phyloP scores from a whole-genome alignment of 148 eudicot species.

The Arbutus unedo region DNA sequence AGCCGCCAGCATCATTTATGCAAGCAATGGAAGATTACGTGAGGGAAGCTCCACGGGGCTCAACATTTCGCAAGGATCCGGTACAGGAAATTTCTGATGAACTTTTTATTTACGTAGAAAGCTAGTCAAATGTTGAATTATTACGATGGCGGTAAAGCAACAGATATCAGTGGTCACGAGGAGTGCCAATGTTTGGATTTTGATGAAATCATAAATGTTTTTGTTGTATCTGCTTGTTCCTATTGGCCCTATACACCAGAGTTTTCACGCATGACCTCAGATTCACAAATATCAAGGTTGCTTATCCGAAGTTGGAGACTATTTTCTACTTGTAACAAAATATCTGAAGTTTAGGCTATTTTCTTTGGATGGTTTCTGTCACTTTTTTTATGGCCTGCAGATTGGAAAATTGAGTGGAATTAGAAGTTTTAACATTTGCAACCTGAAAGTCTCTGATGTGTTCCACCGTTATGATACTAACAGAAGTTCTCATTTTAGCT shows the following conservation, averaged over 20 bases:
- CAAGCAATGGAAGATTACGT: conserved; percentile 99
- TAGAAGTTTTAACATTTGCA: neutral
- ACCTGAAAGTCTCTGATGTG: neutral
- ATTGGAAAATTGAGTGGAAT: neutral
- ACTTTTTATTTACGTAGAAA: neutral
- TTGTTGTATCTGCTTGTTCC: neutral
- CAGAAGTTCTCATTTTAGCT: neutral
- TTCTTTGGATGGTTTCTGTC: neutral
- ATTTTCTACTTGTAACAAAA: neutral
- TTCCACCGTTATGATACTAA: neutral
- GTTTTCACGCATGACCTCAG: neutral
- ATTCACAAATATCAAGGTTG: neutral
- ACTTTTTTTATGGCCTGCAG: neutral
- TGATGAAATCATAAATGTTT: neutral
- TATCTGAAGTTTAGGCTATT: neutral
- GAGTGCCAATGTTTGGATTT: neutral
- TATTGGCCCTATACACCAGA: neutral
- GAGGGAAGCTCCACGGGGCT: conserved; percentile 83
- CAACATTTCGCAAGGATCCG: conserved; percentile 73
- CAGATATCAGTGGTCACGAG: neutral
- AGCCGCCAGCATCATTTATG: conserved; percentile 96
- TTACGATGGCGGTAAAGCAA: neutral
- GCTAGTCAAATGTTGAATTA: neutral
- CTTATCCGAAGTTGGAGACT: neutral
- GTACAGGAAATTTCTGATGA: conserved; percentile 28